Percentiles rank a stretch among this genome's conserved stretches.
Conservation (phyloP, 1,284 basidiomycete species). For the Sanghuangporus baumii region DNA sequence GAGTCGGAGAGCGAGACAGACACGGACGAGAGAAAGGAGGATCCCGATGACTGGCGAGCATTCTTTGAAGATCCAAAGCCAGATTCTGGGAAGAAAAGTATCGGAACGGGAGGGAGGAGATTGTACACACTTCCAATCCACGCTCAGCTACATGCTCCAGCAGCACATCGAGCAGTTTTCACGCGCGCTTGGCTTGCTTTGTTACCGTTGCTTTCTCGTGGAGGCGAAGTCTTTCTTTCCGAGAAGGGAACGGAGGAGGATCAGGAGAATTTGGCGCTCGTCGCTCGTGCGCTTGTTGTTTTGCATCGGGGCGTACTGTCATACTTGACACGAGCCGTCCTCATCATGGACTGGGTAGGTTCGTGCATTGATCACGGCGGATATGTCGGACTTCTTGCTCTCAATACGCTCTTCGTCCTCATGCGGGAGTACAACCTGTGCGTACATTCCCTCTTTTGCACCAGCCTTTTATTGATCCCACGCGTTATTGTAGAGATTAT, state of each 20-base stretch:
- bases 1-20: constrained; percentile 26
- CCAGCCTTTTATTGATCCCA: neutral
- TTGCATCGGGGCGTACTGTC: constrained; percentile 85
- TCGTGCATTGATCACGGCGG: constrained; percentile 76
- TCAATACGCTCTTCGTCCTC: constrained; percentile 64
- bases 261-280: constrained; percentile 36
- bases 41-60: constrained; percentile 58
- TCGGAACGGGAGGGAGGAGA: constrained; percentile 37
- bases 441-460: constrained; percentile 27
- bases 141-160: constrained; percentile 67
- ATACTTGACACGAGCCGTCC: constrained; percentile 71
- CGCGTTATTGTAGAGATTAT: constrained; percentile 66
- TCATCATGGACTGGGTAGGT: constrained; percentile 94
- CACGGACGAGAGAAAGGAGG: constrained; percentile 39
- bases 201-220: constrained; percentile 50
- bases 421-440: constrained; percentile 93
- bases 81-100: constrained; percentile 26
- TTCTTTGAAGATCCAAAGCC: constrained; percentile 63
- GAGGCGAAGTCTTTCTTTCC: neutral
- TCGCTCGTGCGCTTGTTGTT: constrained; percentile 65
- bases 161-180: constrained; percentile 74
- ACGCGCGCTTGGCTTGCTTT: constrained; percentile 74
- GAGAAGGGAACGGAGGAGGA: neutral
- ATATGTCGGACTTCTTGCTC: constrained; percentile 1
- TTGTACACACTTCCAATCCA: constrained; percentile 63